Percentiles rank a stretch among this genome's conserved stretches.
Conservation (phyloP, 2,329 filamentous ascomycete genomes). For the Alternaria panax region DNA sequence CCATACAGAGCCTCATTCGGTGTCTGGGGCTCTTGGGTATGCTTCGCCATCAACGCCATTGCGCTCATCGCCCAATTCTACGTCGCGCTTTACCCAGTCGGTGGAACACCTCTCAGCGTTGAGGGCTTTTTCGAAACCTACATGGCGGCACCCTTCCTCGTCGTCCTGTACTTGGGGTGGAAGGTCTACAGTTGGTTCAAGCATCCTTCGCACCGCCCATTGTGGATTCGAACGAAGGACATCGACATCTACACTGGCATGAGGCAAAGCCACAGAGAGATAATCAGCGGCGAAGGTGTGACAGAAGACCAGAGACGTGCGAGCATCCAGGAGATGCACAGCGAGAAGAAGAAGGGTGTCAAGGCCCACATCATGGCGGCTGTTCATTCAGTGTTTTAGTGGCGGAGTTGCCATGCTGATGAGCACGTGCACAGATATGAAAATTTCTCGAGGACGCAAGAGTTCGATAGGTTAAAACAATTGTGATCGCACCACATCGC, state of each 20-base stretch:
- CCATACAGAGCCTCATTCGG: constrained; percentile 50
- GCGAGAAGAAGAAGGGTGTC: constrained; percentile 5
- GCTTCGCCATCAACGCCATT: constrained; percentile 45
- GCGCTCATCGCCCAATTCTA: constrained; percentile 51
- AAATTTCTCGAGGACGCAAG: not conserved
- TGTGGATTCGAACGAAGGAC: constrained; percentile 37
- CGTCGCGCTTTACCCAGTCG: constrained; percentile 39
- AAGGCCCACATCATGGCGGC: not conserved
- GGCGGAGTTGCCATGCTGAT: not conserved
- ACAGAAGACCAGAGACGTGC: constrained; percentile 7
- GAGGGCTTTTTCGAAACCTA: constrained; percentile 55
- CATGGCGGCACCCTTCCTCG: constrained; percentile 54
- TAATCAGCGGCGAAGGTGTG: constrained; percentile 14
- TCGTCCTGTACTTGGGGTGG: constrained; percentile 58
- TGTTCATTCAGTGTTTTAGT: not conserved
- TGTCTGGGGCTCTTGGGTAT: constrained; percentile 46
- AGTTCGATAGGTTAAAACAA: not conserved
- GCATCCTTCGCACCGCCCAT: constrained; percentile 27
- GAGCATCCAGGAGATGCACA: constrained; percentile 14
- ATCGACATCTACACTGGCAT: constrained; percentile 46
- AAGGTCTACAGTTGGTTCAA: constrained; percentile 43
- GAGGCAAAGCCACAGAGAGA: constrained; percentile 20
- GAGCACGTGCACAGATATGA: not conserved
- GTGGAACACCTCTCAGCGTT: constrained; percentile 38
- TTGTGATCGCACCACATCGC: too few relatives aligned